Evolutionary conservation across 495 filamentous ascomycete genomes (phyloP), one percentile per base, ranked within the genome.

Genomic region (Lasiosphaeria miniovina): DNA sequence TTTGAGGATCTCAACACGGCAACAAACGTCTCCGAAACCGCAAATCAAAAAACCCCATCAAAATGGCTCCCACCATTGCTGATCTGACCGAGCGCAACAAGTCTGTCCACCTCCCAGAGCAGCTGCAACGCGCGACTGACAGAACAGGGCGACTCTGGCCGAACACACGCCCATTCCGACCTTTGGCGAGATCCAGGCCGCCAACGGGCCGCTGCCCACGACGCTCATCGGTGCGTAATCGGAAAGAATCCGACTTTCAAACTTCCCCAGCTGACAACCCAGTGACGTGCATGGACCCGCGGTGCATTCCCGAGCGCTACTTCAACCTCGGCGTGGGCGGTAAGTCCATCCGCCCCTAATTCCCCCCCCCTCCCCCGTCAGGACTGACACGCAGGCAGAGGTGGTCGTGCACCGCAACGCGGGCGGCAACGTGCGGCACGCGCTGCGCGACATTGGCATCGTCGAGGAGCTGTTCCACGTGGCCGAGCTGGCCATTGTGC

Each of bases 271-370:
- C 36, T 24, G 41, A 6, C 36, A 56, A 5, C 31, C 40, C 4
- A 71, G 67, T 71, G 3, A 69, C 65, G 3, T 69, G 69, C 53
- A 15, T 32, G 15, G 69, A 68, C 45, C 61, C 62, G 36, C 65
- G 69, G 15, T 65, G 62, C 61, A 61, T 59, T 7, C 69, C 69
- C 10, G 67, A 69, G 45, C 40, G 41, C 6, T 63, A 62, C 51
- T 61, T 71, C 43, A 51, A 67, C 35, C 36, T 69, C 11, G 33
- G 61, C 3, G 17, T 41, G 10, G 48, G 36, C 12, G 63, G 68
- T 65, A 64, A 9, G 46, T 59, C 8, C 10, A 36, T 24, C 36
- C 54, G n/a, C 3, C 24, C 24, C 31, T 34, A 40, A 52, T 41
- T 15, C 36, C 24, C n/a, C n/a, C n/a, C n/a, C n/a, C n/a, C n/a